A percentile compares a stretch with the other conserved stretches of the same genome.
phyloP scores from a whole-genome alignment of 78 protist genomes.

The Dictyostelium firmibasis region DNA sequence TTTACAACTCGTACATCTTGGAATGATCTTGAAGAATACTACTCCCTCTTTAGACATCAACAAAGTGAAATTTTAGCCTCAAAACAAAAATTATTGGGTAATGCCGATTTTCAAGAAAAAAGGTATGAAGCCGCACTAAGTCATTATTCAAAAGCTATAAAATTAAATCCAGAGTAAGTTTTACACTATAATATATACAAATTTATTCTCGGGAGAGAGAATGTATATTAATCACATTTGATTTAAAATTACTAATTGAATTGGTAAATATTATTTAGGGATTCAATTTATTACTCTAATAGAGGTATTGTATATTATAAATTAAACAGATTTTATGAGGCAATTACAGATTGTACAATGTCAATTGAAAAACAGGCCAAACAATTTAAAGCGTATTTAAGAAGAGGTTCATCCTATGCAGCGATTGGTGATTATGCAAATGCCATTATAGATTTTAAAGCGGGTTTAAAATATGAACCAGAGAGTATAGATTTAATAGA shows the following conservation, averaged over 20 bases:
- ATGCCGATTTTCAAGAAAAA: slow-evolving; percentile 38
- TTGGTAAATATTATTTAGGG: no score
- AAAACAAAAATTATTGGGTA: slow-evolving; percentile 63
- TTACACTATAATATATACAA: no score
- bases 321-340: slow-evolving; percentile 66
- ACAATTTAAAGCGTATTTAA: slow-evolving; percentile 49
- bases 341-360: slow-evolving; percentile 66
- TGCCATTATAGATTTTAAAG: slow-evolving; percentile 31
- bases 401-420: slow-evolving; percentile 49
- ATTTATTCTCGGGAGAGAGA: no score
- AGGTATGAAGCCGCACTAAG: slow-evolving; percentile 38
- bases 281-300: slow-evolving; percentile 59
- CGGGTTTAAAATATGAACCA: slow-evolving; percentile 63
- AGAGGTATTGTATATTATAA: slow-evolving; percentile 67
- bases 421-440: slow-evolving; percentile 44
- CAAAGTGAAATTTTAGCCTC: slow-evolving; percentile 23
- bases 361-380: slow-evolving; percentile 60
- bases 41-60: neutral
- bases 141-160: slow-evolving; percentile 71
- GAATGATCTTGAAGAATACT: slow-evolving; percentile 61
- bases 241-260: no score
- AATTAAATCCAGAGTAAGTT: slow-evolving; percentile 62
- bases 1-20: slow-evolving; percentile 21
- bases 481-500: slow-evolving; percentile 43
- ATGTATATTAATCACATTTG: no score